These are phyloP conservation scores for Pseudotsuga menziesii DNA, from an alignment of 75 land plant species.

Conservation along the genomic window DNA sequence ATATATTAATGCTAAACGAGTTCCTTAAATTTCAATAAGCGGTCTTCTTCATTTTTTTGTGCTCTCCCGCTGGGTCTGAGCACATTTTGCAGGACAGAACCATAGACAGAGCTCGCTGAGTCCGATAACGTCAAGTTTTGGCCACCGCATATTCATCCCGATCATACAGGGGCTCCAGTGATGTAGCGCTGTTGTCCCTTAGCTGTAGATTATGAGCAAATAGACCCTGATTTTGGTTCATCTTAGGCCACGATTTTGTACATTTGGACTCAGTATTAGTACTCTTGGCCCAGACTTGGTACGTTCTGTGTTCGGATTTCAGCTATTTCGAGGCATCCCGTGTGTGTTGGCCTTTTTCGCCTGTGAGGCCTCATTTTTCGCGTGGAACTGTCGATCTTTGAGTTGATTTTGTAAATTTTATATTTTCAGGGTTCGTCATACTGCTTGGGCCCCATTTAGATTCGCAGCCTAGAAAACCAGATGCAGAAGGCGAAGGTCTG, in stretches of 20 bases:
- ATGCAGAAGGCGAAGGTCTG: neutral
- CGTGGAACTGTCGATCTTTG: neutral
- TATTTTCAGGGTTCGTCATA: neutral
- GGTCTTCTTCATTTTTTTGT: too few relatives aligned
- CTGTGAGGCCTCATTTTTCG: neutral
- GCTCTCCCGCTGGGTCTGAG: too few relatives aligned
- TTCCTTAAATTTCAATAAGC: too few relatives aligned
- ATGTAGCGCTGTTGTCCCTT: too few relatives aligned
- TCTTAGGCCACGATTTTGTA: neutral
- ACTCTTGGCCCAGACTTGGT: neutral
- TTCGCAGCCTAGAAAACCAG: neutral
- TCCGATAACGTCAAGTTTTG: too few relatives aligned
- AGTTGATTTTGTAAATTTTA: constrained; percentile 2
- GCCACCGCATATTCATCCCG: too few relatives aligned
- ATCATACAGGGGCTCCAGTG: too few relatives aligned
- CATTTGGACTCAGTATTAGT: neutral
- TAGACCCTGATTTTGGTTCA: neutral
- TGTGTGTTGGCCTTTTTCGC: neutral
- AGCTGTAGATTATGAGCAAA: too few relatives aligned
- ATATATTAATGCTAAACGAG: too few relatives aligned
- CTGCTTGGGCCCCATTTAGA: neutral
- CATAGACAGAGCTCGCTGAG: too few relatives aligned
- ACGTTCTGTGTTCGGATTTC: neutral
- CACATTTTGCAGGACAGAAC: too few relatives aligned
- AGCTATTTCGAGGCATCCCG: too few relatives aligned